Base-by-base conservation (phyloP, 441 rosid genomes). In the Brassica hybrid region DNA sequence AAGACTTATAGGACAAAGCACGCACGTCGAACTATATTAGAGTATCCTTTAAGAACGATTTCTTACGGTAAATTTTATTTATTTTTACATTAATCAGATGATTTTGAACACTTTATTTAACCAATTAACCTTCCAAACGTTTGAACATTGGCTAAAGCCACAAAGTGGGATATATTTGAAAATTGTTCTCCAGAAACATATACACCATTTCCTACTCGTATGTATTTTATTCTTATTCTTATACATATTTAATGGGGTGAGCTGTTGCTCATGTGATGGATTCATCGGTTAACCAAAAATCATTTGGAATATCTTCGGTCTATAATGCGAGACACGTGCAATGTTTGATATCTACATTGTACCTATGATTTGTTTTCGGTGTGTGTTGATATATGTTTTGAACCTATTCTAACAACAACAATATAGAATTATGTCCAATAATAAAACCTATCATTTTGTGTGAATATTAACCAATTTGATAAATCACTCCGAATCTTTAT, bases 241-340 rank as follows among this genome's bases (percentile, higher is more conserved):
- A 27, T 25, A 60, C 56, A 48, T 3, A 11, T 12, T 43, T 43
- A 41, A 43, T 27, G 38, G 38, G 64, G 41, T 61, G 52, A 65
- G 56, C 80, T 76, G 76, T 75, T 71, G 61, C 52, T 64, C 71
- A 76, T 77, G 80, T 70, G 80, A 43, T 12, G 4, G 50, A 57
- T 76, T 70, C 65, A 76, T 76, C 25, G 70, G 75, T 76, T 69
- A 18, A 43, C 65, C 48, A 69, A 48, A 68, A 50, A 76, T 63
- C 21, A 17, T 70, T 70, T 62, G 59, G 70, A 69, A 76, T 70
- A 76, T 38, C 30, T 63, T 64, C 57, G 71, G 75, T 65, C 65
- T 70, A 19, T 70, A 25, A 64, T 76, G 75, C 21, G 30, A 36
- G 71, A 56, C 76, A 76, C 80, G 75, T 76, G 71, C 75, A 41